phyloP scores from a whole-genome alignment of 139 green algal genomes.

The Chlamydomonas urium region DNA sequence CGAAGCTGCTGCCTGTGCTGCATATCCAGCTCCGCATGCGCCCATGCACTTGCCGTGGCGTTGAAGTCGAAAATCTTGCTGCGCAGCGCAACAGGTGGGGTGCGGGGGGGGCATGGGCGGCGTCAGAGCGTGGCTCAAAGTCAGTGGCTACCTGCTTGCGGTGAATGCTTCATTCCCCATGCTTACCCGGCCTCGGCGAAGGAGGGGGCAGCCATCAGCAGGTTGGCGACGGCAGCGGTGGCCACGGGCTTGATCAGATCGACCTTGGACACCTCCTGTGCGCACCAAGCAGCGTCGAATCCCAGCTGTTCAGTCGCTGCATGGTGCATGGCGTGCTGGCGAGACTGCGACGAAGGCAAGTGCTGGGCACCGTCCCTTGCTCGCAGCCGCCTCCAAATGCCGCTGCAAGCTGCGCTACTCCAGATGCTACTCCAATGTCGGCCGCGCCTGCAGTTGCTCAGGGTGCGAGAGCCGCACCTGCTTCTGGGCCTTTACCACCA shows the following conservation, averaged over 20 bases:
- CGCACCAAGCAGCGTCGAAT: too few relatives aligned
- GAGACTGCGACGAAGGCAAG: background rate
- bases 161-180: too few relatives aligned
- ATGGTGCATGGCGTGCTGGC: too few relatives aligned
- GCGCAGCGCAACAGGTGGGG: background rate
- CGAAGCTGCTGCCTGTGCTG: too few relatives aligned
- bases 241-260: conserved; percentile 26
- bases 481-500: conserved; percentile 17
- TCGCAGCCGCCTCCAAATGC: background rate
- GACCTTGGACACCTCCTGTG: background rate
- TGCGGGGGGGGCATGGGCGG: too few relatives aligned
- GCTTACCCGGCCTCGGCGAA: conserved; percentile 58
- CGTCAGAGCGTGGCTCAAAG: too few relatives aligned
- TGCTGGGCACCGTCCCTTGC: background rate
- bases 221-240: conserved; percentile 52
- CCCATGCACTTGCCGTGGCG: conserved; percentile 22
- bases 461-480: background rate
- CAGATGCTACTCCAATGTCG: background rate
- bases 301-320: too few relatives aligned
- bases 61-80: conserved; percentile 46
- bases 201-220: conserved; percentile 65
- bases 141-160: too few relatives aligned
- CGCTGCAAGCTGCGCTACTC: background rate
- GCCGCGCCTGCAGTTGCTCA: background rate
- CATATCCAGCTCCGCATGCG: too few relatives aligned